phyloP scores from a whole-genome alignment of 495 filamentous ascomycete species.

The Penicillium psychrofluorescens region DNA sequence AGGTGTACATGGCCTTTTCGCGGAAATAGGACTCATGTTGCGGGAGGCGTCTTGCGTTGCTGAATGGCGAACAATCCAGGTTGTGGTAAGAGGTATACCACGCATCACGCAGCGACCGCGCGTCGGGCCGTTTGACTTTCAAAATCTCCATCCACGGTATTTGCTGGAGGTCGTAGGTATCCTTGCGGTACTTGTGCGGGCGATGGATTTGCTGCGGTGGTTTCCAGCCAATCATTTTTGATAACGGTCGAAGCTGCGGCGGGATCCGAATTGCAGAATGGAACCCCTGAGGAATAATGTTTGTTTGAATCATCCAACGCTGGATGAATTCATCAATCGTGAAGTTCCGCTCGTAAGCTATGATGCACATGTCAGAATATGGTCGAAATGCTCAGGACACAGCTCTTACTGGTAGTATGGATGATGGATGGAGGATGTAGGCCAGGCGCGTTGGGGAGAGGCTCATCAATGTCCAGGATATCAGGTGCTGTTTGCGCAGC shows the following conservation, averaged over 20 bases:
- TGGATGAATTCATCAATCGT: conserved; percentile 39
- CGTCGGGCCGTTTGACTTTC: conserved; percentile 52
- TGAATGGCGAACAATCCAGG: conserved; percentile 22
- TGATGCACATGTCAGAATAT: no score
- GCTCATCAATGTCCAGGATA: neutral
- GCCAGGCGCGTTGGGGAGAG: conserved; percentile 4
- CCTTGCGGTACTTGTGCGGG: conserved; percentile 42
- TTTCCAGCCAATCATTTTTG: conserved; percentile 26
- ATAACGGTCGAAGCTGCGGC: conserved; percentile 16
- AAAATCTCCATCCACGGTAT: conserved; percentile 63
- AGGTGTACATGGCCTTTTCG: conserved; percentile 64
- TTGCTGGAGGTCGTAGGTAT: conserved; percentile 67
- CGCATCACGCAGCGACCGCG: conserved; percentile 49
- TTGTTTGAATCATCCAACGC: conserved; percentile 30
- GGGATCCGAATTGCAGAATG: conserved; percentile 14
- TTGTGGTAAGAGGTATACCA: conserved; percentile 42
- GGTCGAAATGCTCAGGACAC: no score
- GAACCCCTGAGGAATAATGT: conserved; percentile 7
- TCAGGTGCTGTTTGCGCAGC: neutral
- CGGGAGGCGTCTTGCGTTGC: conserved; percentile 19
- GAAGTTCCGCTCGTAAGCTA: conserved; percentile 36
- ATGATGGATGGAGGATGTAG: conserved; percentile 24
- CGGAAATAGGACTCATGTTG: conserved; percentile 48
- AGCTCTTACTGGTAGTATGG: conserved; percentile 29
- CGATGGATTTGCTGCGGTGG: conserved; percentile 36